These are phyloP conservation scores for Hyaloraphidium curvatum DNA, from an alignment of 192 early-diverging fungal species.

Conservation along the genomic window DNA sequence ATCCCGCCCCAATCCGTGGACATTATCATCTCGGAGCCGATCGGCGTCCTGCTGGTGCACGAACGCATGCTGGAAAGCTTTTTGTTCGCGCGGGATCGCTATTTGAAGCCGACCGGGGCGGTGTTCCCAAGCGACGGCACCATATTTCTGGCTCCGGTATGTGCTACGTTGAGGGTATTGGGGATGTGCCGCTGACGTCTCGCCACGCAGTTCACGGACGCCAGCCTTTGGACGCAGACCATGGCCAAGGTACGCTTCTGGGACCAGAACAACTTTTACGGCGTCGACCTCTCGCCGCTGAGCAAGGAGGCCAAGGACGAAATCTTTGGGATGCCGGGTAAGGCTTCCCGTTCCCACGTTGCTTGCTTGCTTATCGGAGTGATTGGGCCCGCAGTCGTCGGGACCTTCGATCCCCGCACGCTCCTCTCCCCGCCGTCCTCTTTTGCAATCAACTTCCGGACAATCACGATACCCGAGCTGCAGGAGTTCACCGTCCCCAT, in stretches of 20 bases:
- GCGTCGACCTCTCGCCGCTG: constrained; percentile 74
- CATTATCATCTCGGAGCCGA: constrained; percentile 90
- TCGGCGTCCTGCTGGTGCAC: constrained; percentile 90
- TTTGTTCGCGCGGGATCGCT: constrained; percentile 69
- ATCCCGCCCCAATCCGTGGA: constrained; percentile 57
- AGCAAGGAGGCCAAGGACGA: constrained; percentile 72
- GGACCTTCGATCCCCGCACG: constrained; percentile 68
- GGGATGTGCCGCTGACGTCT: neutral
- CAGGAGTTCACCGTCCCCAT: constrained; percentile 74
- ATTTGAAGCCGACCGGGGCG: constrained; percentile 77
- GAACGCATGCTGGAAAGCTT: constrained; percentile 91
- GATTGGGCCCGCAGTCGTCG: constrained; percentile 44
- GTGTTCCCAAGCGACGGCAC: constrained; percentile 78
- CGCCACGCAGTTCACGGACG: constrained; percentile 26
- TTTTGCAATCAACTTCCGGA: constrained; percentile 58
- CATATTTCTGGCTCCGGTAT: constrained; percentile 68
- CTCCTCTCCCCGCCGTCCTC: constrained; percentile 44
- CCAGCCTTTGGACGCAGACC: constrained; percentile 73
- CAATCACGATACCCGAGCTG: constrained; percentile 53
- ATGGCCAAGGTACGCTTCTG: constrained; percentile 65
- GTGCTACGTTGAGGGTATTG: neutral
- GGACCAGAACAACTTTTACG: constrained; percentile 76
- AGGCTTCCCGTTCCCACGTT: neutral
- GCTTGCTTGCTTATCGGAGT: constrained; percentile 13
- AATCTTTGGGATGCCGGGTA: constrained; percentile 42